Evolutionary conservation across 208 protist species (phyloP).

Genomic region (Leishmania aethiopica): DNA sequence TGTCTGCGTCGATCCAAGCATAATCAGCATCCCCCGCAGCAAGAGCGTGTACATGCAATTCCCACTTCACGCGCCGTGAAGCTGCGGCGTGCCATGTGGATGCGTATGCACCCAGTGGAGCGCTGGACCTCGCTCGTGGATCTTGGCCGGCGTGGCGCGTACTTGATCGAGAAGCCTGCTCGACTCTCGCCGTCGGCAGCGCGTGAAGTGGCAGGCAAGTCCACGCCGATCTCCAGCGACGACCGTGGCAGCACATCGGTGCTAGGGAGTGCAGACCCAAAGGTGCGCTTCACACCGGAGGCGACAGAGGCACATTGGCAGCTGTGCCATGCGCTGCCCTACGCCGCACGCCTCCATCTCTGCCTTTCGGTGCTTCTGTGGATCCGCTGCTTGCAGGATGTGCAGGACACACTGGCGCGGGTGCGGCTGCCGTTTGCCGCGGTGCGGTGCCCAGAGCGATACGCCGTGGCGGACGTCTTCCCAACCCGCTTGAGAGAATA

Average conservation of each 20-base stretch:
- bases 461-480: slow-evolving; percentile 59
- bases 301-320: slow-evolving; percentile 25
- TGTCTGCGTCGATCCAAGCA: background rate
- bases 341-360: slow-evolving; percentile 60
- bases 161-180: slow-evolving; percentile 43
- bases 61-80: slow-evolving; percentile 4
- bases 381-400: slow-evolving; percentile 58
- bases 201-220: background rate
- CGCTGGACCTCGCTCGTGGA: slow-evolving; percentile 79
- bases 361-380: slow-evolving; percentile 72
- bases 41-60: background rate
- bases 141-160: slow-evolving; percentile 50
- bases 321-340: slow-evolving; percentile 56
- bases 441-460: slow-evolving; percentile 37
- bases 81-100: slow-evolving; percentile 51
- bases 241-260: slow-evolving; percentile 1
- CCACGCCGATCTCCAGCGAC: background rate
- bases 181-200: background rate
- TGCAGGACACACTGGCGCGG: slow-evolving; percentile 74
- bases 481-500: slow-evolving; percentile 63
- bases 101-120: slow-evolving; percentile 67
- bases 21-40: background rate
- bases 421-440: slow-evolving; percentile 52
- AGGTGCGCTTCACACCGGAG: slow-evolving; percentile 33
- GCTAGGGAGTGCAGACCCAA: slow-evolving; percentile 19